Conservation (phyloP, 2,329 filamentous ascomycete genomes). For the Microsporum audouinii region DNA sequence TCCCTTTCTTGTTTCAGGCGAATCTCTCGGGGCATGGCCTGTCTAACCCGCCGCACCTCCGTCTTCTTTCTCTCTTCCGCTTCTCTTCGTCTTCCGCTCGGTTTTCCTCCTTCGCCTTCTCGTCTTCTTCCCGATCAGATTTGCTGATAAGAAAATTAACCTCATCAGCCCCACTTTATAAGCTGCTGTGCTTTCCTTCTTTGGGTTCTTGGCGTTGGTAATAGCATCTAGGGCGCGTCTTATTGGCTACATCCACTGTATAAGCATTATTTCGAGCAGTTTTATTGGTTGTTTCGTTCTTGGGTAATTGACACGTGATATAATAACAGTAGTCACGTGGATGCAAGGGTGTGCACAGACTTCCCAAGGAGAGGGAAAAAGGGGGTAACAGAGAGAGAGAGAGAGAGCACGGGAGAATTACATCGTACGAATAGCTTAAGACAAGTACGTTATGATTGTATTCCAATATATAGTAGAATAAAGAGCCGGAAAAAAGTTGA, state of each 20-base stretch:
- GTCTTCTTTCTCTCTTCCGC: neutral
- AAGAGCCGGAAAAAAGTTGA: neutral
- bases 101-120: neutral
- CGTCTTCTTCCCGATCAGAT: neutral
- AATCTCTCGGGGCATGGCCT: neutral
- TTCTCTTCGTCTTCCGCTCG: neutral
- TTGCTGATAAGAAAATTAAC: slow-evolving; percentile 2
- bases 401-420: neutral
- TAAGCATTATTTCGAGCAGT: slow-evolving; percentile 5
- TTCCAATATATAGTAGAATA: neutral
- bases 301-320: neutral
- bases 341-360: neutral
- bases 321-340: neutral
- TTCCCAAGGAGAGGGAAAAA: neutral
- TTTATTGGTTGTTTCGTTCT: neutral
- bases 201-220: neutral
- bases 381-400: neutral
- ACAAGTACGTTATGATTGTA: neutral
- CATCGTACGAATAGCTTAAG: neutral
- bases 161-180: slow-evolving; percentile 1
- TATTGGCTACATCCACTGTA: slow-evolving; percentile 2
- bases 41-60: neutral
- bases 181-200: neutral
- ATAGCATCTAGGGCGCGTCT: slow-evolving; percentile 1
- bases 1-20: neutral